Evolutionary conservation across 2,329 filamentous ascomycete species (phyloP), one percentile per base, ranked within the genome.

Genomic region (Pseudogymnoascus sp.): DNA sequence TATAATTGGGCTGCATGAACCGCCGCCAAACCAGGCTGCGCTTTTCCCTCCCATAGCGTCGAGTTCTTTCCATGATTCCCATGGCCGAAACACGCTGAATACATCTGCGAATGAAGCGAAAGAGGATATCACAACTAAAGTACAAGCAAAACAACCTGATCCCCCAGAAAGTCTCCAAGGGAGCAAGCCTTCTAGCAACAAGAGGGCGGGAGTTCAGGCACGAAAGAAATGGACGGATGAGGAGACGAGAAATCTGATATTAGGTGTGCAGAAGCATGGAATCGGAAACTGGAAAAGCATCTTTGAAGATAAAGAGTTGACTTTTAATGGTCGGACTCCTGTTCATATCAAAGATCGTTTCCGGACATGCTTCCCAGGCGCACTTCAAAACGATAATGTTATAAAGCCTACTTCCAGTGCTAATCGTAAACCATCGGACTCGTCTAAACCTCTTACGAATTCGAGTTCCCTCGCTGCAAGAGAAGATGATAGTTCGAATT

Each of bases 281-380:
- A 81, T 87, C 7, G 85, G 85, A 37, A 84, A 82, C 67, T 87
- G 85, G 85, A 86, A 82, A 7, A 81, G 77, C 62, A 87, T 87
- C 33, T 73, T 87, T 25, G 82, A 85, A 59, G 85, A 87, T 64
- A 72, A 79, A 0, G 79, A 79, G 42, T 87, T 85, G 69, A 77
- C 72, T 9, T 87, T 87, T 73, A 84, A 86, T 67, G 79, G 78
- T 13, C 80, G 85, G 63, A 82, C 81, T 1, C 82, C 84, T 3
- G 83, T 83, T 7, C 85, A 87, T 68, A 71, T 87, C 59, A 87
- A 87, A 70, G 85, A 87, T 70, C 78, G 85, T 10, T 87, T 87
- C 68, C 79, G 85, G 59, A 87, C 85, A 3, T 87, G 84, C 69
- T 87, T 84, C 64, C 85, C 85, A 0, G 79, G 37, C 10, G 58